Base-by-base conservation (phyloP, 2,329 filamentous ascomycete genomes). In the Claviceps pazoutovae region DNA sequence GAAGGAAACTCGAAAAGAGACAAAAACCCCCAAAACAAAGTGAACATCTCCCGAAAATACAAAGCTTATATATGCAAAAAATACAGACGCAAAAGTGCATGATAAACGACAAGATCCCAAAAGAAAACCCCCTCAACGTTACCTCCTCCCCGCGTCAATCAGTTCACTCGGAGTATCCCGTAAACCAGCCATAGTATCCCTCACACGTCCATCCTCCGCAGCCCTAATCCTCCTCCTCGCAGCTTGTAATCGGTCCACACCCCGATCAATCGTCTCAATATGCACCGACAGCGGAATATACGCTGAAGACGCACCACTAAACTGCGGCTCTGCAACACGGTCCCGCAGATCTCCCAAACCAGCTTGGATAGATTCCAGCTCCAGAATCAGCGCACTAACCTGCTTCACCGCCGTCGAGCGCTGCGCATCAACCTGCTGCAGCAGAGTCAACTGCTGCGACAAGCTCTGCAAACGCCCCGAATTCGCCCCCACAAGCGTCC, bases 401-500 rank as follows among this genome's bases (percentile, higher is more conserved):
- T 88, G 86, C 16, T 71, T 71, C 51, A 83, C 78, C 0, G 86
- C 86, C 5, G 72, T 71, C 46, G 74, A 74, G 26, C 85, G 75
- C 67, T 91, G 87, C 5, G 62, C 60, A 23, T 78, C 75, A n/a
- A 93, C 83, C 54, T 82, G 74, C 1, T 70, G 65, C 11, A 94
- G 73, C 4, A 91, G 73, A 2, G 67, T 63, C 6, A 90, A 72
- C 60, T 88, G 82, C 23, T 72, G 69, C 51, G 81, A 73, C 54
- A 85, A 76, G 56, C 80, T 80, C 46, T 75, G 74, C 14, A 85
- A 70, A 46, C 76, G 75, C 17, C 71, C 68, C 36, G 73, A 71
- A 63, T 90, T 88, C 19, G 76, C 84, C 46, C 87, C 87, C 14
- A 93, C 71, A 54, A 84, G 76, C 0, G 83, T 86, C 84, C 86